A percentile compares a stretch with the other conserved stretches of the same genome.
These are phyloP conservation scores for Lunasporangiospora selenospora DNA, from an alignment of 192 early-diverging fungal species.

Conservation along the genomic window DNA sequence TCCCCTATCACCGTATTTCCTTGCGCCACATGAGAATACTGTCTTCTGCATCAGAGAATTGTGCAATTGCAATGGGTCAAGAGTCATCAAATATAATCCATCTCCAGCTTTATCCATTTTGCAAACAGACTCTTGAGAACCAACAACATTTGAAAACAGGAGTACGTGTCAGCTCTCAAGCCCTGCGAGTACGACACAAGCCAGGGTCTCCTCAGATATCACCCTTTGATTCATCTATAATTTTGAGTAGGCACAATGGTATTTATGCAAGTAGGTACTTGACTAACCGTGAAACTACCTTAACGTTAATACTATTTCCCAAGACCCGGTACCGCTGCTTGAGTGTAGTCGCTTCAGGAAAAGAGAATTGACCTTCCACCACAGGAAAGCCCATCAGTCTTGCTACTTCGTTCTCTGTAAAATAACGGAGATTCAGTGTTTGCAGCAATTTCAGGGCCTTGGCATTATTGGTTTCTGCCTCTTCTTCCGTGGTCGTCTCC, in stretches of 20 bases:
- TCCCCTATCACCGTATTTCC: no score
- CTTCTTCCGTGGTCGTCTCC: neutral
- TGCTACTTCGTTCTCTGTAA: constrained; percentile 72
- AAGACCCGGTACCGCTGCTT: constrained; percentile 86
- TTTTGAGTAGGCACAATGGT: neutral
- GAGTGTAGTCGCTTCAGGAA: constrained; percentile 67
- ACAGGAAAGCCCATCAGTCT: constrained; percentile 82
- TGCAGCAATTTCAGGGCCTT: constrained; percentile 45
- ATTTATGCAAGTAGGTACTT: constrained; percentile 62
- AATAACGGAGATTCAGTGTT: constrained; percentile 55
- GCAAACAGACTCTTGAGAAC: no score
- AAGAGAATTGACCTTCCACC: constrained; percentile 61
- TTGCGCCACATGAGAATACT: no score
- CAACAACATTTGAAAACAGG: no score
- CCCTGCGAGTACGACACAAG: no score
- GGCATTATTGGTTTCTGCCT: constrained; percentile 28
- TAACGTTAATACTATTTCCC: constrained; percentile 91
- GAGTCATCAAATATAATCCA: no score
- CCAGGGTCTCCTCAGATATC: no score
- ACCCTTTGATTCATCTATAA: no score
- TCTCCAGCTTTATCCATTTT: no score
- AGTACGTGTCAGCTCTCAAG: no score
- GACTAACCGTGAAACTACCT: constrained; percentile 80
- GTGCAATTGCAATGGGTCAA: no score
- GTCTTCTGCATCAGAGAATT: no score